These are phyloP conservation scores for Penicillium sp. DNA, from an alignment of 2,329 filamentous ascomycete species.

Conservation along the genomic window DNA sequence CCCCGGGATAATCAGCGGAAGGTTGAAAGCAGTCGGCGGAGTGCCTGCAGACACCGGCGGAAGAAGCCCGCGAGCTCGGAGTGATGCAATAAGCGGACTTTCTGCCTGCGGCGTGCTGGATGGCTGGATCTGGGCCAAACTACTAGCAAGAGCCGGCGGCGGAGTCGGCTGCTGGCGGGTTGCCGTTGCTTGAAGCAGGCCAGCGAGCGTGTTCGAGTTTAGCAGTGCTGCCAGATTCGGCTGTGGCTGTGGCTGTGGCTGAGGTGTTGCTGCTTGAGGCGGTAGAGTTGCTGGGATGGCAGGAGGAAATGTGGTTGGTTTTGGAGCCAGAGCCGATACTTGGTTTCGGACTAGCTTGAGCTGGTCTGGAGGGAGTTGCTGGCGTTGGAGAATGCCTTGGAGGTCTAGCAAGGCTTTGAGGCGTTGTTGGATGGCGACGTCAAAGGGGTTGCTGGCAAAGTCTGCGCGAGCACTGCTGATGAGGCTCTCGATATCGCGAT, in stretches of 20 bases:
- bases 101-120: conserved; percentile 56
- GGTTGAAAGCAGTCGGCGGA: conserved; percentile 34
- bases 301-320: conserved; percentile 14
- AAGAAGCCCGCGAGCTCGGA: conserved; percentile 66
- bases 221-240: conserved; percentile 30
- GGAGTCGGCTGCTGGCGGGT: conserved; percentile 37
- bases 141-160: conserved; percentile 45
- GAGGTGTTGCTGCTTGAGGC: conserved; percentile 16
- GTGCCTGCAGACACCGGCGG: conserved; percentile 37
- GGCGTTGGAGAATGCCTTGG: conserved; percentile 72
- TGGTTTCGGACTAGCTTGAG: conserved; percentile 80
- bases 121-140: conserved; percentile 54
- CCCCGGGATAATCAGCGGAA: conserved; percentile 40
- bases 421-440: conserved; percentile 71
- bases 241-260: conserved; percentile 19
- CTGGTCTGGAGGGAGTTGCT: conserved; percentile 75
- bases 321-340: conserved; percentile 66
- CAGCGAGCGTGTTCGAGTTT: conserved; percentile 42
- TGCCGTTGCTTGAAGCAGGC: conserved; percentile 42
- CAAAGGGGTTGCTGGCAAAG: conserved; percentile 71
- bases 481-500: conserved; percentile 75
- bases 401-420: conserved; percentile 82
- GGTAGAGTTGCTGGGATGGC: conserved; percentile 33
- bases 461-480: conserved; percentile 69
- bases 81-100: conserved; percentile 61